Evolutionary conservation across 1,284 basidiomycete genomes (phyloP).

Genomic region (Marasmius tenuissimus): DNA sequence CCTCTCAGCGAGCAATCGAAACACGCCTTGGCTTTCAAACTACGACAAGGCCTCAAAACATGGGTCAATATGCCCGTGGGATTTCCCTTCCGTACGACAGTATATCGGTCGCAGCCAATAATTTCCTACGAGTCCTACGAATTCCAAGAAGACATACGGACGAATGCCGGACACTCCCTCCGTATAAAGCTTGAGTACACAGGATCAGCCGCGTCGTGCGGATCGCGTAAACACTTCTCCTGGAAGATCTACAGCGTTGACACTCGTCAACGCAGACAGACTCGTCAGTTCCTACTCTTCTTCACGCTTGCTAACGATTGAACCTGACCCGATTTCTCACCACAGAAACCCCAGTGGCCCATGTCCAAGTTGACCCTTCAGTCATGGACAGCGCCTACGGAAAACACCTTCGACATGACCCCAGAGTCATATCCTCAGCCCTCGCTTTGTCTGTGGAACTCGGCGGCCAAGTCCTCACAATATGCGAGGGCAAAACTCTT

Average conservation of each 20-base stretch:
- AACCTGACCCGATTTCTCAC: neutral
- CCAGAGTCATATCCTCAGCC: neutral
- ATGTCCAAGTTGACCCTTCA: constrained; percentile 1
- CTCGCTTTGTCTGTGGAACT: neutral
- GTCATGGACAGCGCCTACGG: neutral
- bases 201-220: neutral
- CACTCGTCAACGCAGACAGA: neutral
- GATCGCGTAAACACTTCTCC: neutral
- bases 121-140: neutral
- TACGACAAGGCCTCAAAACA: neutral
- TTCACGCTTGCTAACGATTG: neutral
- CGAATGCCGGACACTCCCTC: neutral
- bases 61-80: neutral
- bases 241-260: neutral
- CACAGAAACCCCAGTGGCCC: neutral
- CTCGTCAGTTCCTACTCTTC: neutral
- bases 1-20: neutral
- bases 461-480: neutral
- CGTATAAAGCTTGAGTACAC: neutral
- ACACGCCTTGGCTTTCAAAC: neutral
- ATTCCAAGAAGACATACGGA: neutral
- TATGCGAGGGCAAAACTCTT: neutral
- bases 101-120: too few relatives aligned
- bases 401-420: neutral
- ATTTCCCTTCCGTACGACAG: neutral